phyloP scores from a whole-genome alignment of 768 basidiomycete genomes.

The Mycena pura region DNA sequence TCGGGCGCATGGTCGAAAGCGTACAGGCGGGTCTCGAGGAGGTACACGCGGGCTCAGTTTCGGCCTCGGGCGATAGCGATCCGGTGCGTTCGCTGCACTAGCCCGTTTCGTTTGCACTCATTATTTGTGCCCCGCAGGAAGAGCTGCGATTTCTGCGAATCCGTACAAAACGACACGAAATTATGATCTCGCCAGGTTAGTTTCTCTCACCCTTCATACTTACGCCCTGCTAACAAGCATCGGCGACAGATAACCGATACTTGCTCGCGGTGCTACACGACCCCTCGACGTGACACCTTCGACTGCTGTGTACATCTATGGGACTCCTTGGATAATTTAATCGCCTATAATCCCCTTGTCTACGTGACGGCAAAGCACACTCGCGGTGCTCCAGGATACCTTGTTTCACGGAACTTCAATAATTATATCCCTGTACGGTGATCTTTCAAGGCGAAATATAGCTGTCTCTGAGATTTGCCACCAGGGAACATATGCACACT shows the following conservation, averaged over 20 bases:
- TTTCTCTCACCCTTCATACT: background rate
- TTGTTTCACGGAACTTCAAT: conserved; percentile 6
- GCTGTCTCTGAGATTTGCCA: too few relatives aligned
- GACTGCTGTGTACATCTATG: conserved; percentile 23
- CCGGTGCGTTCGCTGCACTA: conserved; percentile 50
- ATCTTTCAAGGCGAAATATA: background rate
- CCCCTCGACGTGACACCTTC: conserved; percentile 54
- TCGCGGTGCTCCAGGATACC: conserved; percentile 3
- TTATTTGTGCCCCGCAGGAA: conserved; percentile 59
- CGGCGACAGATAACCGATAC: conserved; percentile 70
- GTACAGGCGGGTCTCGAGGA: conserved; percentile 84
- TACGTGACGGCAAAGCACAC: background rate
- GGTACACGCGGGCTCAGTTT: conserved; percentile 68
- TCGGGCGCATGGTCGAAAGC: conserved; percentile 77
- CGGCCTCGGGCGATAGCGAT: conserved; percentile 65
- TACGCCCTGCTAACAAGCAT: background rate
- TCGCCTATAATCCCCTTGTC: conserved; percentile 10
- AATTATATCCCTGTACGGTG: conserved; percentile 10
- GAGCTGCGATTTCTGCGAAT: conserved; percentile 89
- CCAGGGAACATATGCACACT: too few relatives aligned
- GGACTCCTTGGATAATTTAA: conserved; percentile 23
- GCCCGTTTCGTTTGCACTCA: background rate
- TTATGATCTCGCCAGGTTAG: conserved; percentile 94
- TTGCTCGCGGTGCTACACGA: conserved; percentile 86
- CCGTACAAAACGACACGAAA: conserved; percentile 88